Evolutionary conservation across 1,139 yeast species (phyloP).

Genomic region (Protomyces inundatus): DNA sequence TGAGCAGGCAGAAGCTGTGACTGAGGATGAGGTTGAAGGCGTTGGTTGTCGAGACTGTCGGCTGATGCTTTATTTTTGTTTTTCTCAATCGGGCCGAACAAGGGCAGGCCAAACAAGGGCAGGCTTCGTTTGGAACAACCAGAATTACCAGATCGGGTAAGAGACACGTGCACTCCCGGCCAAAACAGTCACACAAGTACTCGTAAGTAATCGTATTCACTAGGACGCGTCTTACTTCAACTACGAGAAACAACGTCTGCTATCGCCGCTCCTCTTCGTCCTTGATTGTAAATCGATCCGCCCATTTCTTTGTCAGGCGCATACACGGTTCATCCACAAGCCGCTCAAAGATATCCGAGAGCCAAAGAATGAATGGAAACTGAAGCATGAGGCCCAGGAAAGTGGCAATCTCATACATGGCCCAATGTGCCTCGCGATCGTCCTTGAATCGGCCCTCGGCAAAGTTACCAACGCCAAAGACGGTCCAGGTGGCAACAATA

Average conservation of each 20-base stretch:
- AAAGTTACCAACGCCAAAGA: constrained; percentile 11
- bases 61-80: too few relatives aligned
- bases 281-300: constrained; percentile 2
- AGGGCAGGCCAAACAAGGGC: too few relatives aligned
- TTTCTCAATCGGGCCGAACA: too few relatives aligned
- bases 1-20: too few relatives aligned
- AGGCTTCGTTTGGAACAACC: too few relatives aligned
- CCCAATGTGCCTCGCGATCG: constrained; percentile 1
- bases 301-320: constrained; percentile 6
- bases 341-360: constrained; percentile 7
- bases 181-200: too few relatives aligned
- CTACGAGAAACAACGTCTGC: not conserved
- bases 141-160: too few relatives aligned
- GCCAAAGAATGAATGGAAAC: constrained; percentile 18
- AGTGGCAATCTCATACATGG: constrained; percentile 7
- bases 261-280: not conserved
- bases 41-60: too few relatives aligned
- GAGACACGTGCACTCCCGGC: too few relatives aligned
- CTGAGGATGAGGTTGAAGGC: too few relatives aligned
- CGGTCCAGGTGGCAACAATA: constrained; percentile 4
- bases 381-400: constrained; percentile 1
- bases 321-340: constrained; percentile 13
- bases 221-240: too few relatives aligned
- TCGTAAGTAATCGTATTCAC: too few relatives aligned
- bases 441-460: constrained; percentile 3